Conservation (phyloP, 2,329 filamentous ascomycete species). For the Coniochaeta sp. region DNA sequence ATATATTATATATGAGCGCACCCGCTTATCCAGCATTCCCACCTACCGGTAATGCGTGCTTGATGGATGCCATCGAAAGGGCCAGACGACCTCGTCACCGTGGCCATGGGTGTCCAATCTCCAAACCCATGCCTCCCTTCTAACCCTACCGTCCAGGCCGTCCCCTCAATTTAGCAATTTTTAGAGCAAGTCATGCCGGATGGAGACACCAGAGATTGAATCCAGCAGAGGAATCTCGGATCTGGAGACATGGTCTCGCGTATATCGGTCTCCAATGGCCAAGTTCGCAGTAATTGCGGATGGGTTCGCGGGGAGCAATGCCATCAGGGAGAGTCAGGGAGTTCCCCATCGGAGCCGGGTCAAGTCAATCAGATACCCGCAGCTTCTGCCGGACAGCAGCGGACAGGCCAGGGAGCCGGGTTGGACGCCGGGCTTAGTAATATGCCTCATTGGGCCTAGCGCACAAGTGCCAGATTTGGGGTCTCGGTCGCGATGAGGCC, state of each 20-base stretch:
- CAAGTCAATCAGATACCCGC: neutral
- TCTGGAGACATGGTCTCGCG: neutral
- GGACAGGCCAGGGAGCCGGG: neutral
- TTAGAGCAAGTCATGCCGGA: neutral
- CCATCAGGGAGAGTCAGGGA: constrained; percentile 1
- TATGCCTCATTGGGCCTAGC: neutral
- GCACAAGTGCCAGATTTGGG: neutral
- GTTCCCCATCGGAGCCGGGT: constrained; percentile 2
- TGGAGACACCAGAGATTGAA: neutral
- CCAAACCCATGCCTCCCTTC: neutral
- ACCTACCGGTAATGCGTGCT: neutral
- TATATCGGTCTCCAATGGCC: neutral
- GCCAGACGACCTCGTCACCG: neutral
- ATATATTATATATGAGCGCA: neutral
- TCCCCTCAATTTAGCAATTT: neutral
- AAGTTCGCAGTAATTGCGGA: neutral
- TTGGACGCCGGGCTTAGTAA: neutral
- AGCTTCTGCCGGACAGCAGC: neutral
- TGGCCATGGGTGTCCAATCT: neutral
- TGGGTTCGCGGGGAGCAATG: neutral
- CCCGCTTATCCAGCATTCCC: neutral
- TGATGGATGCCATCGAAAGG: neutral
- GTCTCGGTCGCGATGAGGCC: neutral
- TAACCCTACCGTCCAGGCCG: too few relatives aligned
- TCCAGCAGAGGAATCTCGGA: neutral